Evolutionary conservation across 2,329 filamentous ascomycete species (phyloP).

Genomic region (Sarocladium brachiariae): DNA sequence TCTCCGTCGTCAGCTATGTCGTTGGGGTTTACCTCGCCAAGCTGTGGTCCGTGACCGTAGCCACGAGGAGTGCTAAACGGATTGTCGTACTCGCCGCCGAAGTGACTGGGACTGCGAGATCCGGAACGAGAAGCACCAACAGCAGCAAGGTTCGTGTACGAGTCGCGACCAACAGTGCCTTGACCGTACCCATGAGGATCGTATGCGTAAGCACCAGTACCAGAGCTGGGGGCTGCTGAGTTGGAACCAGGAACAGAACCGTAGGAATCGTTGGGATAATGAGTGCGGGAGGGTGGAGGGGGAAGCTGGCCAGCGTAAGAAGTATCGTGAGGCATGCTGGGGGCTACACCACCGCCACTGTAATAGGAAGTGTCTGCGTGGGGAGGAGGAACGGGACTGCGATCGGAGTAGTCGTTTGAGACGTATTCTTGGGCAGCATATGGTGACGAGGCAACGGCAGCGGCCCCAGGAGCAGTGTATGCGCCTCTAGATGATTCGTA

Average conservation of each 20-base stretch:
- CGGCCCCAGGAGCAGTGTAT: slow-evolving; percentile 4
- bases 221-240: background rate
- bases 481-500: background rate
- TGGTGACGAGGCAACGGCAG: background rate
- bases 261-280: slow-evolving; percentile 15
- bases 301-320: slow-evolving; percentile 23
- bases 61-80: slow-evolving; percentile 35
- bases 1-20: slow-evolving; percentile 84
- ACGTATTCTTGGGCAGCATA: slow-evolving; percentile 3
- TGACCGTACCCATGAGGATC: slow-evolving; percentile 17
- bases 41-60: slow-evolving; percentile 29
- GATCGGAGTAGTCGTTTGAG: background rate
- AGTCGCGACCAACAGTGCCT: slow-evolving; percentile 28
- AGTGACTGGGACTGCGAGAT: slow-evolving; percentile 43
- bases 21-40: slow-evolving; percentile 65
- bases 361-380: slow-evolving; percentile 20
- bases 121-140: slow-evolving; percentile 32
- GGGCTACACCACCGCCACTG: slow-evolving; percentile 11
- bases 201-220: slow-evolving; percentile 13
- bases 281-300: slow-evolving; percentile 29
- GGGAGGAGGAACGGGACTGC: slow-evolving; percentile 14
- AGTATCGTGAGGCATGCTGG: slow-evolving; percentile 1
- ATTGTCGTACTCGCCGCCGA: slow-evolving; percentile 45
- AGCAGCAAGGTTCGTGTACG: slow-evolving; percentile 35
- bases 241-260: background rate